phyloP scores from a whole-genome alignment of 164 flowering plant genomes.

The Cinnamomum chago region DNA sequence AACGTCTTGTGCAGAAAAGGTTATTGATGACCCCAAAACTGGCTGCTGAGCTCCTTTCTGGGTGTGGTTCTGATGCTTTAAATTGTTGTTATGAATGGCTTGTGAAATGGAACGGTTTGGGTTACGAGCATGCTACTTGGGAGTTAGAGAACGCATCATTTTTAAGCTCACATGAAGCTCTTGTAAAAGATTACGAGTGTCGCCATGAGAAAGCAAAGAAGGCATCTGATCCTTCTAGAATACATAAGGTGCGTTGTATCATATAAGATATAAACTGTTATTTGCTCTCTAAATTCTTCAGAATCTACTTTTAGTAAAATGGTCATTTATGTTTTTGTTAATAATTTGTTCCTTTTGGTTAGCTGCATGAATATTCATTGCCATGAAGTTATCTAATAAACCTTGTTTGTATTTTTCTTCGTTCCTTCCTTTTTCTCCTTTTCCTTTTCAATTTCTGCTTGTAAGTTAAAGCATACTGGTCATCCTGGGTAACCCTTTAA shows the following conservation, averaged over 20 bases:
- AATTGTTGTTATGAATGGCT: conserved; percentile 55
- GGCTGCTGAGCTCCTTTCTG: conserved; percentile 13
- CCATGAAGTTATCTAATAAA: too few relatives aligned
- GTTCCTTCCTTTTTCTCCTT: too few relatives aligned
- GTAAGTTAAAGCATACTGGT: too few relatives aligned
- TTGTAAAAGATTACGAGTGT: conserved; percentile 46
- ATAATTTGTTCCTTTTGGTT: background rate
- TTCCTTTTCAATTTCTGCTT: too few relatives aligned
- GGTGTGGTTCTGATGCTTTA: background rate
- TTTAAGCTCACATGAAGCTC: conserved; percentile 45
- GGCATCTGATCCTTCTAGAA: conserved; percentile 17
- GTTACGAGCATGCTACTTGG: conserved; percentile 70
- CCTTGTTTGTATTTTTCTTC: too few relatives aligned
- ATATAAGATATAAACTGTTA: too few relatives aligned
- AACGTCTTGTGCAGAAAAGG: conserved; percentile 59
- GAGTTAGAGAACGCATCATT: conserved; percentile 58
- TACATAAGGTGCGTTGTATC: conserved; percentile 29
- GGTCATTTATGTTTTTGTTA: background rate
- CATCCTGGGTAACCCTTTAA: too few relatives aligned
- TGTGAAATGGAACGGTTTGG: conserved; percentile 82
- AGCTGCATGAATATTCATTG: too few relatives aligned
- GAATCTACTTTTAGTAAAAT: background rate
- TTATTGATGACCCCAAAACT: conserved; percentile 22
- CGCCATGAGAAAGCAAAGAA: conserved; percentile 39
- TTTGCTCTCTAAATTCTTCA: background rate